These are phyloP conservation scores for Taphrina populina DNA, from an alignment of 1,139 yeast species.

Conservation along the genomic window DNA sequence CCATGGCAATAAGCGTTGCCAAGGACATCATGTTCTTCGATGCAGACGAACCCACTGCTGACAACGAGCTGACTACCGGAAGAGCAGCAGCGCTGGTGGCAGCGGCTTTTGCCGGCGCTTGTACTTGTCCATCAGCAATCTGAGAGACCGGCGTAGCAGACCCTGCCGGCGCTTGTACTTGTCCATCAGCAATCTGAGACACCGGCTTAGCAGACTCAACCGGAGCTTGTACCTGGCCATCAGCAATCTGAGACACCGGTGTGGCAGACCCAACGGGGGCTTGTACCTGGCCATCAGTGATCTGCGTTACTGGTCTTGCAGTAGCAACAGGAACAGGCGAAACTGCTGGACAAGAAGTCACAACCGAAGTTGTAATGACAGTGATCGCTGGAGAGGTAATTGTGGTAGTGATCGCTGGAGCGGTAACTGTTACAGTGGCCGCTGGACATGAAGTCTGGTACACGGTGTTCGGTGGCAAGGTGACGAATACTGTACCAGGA, in stretches of 20 bases:
- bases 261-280: not conserved
- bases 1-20: too few relatives aligned
- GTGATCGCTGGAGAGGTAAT: not conserved
- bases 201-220: not conserved
- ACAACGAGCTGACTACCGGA: not conserved
- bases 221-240: not conserved
- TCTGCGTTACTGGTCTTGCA: constrained; percentile 10
- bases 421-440: not conserved
- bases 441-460: not conserved
- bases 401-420: not conserved
- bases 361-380: constrained; percentile 3
- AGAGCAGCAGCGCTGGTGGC: not conserved
- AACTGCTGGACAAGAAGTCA: constrained; percentile 3
- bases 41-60: constrained; percentile 14
- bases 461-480: constrained; percentile 1
- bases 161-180: constrained; percentile 1
- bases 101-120: constrained; percentile 9
- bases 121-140: constrained; percentile 7
- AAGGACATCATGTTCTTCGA: too few relatives aligned
- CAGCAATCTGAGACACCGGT: not conserved
- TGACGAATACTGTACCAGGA: constrained; percentile 1
- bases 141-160: constrained; percentile 10
- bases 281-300: constrained; percentile 5
- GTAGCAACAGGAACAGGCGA: too few relatives aligned
- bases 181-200: not conserved